These are phyloP conservation scores for Ceratocystiopsis sp. DNA, from an alignment of 2,329 filamentous ascomycete species.

Conservation along the genomic window DNA sequence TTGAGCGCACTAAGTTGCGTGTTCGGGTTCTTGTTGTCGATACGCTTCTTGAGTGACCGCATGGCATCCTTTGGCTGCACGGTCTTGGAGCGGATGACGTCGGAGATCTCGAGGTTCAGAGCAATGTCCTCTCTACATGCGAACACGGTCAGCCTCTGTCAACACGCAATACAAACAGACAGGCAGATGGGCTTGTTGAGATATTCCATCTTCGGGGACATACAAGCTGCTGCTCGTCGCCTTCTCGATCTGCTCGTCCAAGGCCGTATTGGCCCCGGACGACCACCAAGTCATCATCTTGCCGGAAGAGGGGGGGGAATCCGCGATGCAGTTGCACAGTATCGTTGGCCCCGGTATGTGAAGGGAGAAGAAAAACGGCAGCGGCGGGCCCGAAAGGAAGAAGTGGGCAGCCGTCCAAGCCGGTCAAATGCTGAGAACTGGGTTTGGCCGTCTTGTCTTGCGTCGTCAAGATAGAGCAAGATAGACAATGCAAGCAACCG, in stretches of 20 bases:
- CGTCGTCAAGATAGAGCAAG: too few relatives aligned
- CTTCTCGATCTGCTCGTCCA: constrained; percentile 94
- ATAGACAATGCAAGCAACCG: too few relatives aligned
- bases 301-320: background rate
- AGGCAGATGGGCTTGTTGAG: background rate
- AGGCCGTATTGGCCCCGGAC: constrained; percentile 69
- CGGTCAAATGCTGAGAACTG: too few relatives aligned
- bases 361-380: too few relatives aligned
- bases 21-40: constrained; percentile 96
- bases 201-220: constrained; percentile 13
- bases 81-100: constrained; percentile 91
- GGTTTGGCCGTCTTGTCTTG: too few relatives aligned
- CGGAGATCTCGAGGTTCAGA: constrained; percentile 93
- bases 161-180: background rate
- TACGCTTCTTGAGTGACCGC: constrained; percentile 83
- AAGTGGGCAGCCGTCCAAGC: too few relatives aligned
- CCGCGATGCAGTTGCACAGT: too few relatives aligned
- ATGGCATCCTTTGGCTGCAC: constrained; percentile 96
- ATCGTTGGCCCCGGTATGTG: too few relatives aligned
- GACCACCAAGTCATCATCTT: constrained; percentile 92
- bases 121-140: constrained; percentile 73
- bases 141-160: background rate
- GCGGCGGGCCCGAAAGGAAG: too few relatives aligned
- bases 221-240: constrained; percentile 90
- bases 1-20: constrained; percentile 89